phyloP scores from a whole-genome alignment of 805 yeast genomes.

The Brettanomyces naardenensis region DNA sequence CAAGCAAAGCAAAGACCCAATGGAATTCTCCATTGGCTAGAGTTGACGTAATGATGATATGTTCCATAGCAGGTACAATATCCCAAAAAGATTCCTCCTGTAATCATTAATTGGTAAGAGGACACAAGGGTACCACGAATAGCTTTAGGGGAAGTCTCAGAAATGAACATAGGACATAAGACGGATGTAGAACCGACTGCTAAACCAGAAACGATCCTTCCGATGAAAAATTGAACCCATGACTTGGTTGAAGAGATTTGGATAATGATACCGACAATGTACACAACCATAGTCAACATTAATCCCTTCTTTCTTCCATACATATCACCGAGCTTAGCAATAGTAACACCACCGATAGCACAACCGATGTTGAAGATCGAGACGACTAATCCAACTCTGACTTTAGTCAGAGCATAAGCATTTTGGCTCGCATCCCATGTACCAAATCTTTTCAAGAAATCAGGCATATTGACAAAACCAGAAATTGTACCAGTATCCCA shows the following conservation, averaged over 20 bases:
- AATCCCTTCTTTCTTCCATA: conserved; percentile 55
- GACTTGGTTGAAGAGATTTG: conserved; percentile 46
- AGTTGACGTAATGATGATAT: conserved; percentile 36
- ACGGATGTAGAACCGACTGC: conserved; percentile 51
- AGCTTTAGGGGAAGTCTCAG: conserved; percentile 64
- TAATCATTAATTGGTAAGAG: conserved; percentile 61
- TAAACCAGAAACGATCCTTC: conserved; percentile 50
- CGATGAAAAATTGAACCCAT: conserved; percentile 61
- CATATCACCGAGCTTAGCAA: conserved; percentile 50
- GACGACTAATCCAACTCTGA: conserved; percentile 54
- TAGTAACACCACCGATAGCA: conserved; percentile 61
- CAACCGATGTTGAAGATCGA: conserved; percentile 67
- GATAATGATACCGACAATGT: conserved; percentile 52
- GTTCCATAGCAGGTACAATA: conserved; percentile 63
- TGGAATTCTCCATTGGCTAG: conserved; percentile 64
- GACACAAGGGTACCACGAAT: conserved; percentile 67
- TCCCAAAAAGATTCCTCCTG: conserved; percentile 65
- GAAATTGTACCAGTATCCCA: conserved; percentile 75
- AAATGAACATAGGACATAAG: conserved; percentile 49
- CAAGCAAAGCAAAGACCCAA: conserved; percentile 42
- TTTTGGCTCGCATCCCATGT: conserved; percentile 29
- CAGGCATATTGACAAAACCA: conserved; percentile 57
- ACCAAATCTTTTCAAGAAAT: conserved; percentile 48
- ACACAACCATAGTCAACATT: conserved; percentile 44
- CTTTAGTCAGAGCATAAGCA: conserved; percentile 36